These are phyloP conservation scores for Sclerotinia borealis DNA, from an alignment of 2,329 filamentous ascomycete species.

Conservation along the genomic window DNA sequence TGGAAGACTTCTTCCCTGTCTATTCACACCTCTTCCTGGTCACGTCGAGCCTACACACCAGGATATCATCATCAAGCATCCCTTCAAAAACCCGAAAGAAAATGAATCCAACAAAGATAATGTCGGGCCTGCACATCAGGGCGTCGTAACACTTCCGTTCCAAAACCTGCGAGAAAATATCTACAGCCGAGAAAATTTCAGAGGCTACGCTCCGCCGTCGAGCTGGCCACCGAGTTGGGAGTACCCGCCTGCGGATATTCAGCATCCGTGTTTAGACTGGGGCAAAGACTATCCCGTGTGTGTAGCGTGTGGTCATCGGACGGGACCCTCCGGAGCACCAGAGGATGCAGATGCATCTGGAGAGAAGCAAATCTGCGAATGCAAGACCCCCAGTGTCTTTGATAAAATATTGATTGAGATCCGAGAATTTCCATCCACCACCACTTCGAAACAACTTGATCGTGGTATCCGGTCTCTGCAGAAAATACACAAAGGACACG, in stretches of 20 bases:
- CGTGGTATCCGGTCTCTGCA: slow-evolving; percentile 5
- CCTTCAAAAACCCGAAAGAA: neutral
- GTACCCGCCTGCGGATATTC: slow-evolving; percentile 6
- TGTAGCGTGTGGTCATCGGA: neutral
- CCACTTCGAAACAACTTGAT: neutral
- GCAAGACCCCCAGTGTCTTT: neutral
- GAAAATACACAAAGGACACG: neutral
- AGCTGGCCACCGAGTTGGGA: slow-evolving; percentile 1
- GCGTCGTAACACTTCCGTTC: neutral
- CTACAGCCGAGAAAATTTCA: neutral
- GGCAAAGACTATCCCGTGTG: slow-evolving; percentile 2
- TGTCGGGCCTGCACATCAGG: neutral
- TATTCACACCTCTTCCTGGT: neutral
- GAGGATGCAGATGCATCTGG: neutral
- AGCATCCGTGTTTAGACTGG: slow-evolving; percentile 8
- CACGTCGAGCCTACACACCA: neutral
- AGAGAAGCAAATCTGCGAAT: neutral
- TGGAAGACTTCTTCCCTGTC: neutral
- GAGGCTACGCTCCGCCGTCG: neutral
- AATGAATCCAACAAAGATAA: neutral
- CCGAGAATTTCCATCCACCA: neutral
- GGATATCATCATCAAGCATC: neutral
- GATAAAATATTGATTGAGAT: neutral
- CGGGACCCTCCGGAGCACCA: neutral
- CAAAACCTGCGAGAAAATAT: neutral